Base-by-base conservation (phyloP, 2,329 filamentous ascomycete genomes). In the Colletotrichum zoysiae region DNA sequence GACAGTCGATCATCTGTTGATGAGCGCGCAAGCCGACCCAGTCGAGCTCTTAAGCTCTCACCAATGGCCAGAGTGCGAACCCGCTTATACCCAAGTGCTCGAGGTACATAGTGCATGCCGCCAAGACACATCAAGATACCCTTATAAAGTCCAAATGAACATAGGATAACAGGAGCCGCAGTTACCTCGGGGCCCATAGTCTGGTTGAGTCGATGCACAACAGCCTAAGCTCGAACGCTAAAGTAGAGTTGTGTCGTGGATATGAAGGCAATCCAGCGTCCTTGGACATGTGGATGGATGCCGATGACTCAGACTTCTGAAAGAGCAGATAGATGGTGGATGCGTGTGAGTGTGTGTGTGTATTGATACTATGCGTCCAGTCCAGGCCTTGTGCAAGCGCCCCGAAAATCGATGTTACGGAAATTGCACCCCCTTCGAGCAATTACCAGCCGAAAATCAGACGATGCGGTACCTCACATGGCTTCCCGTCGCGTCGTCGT, bases 211-310 rank as follows among this genome's bases (percentile, higher is more conserved):
- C 26, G 33, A 42, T 70, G 50, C 55, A 57, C 55, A 46, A 70
- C 46, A 67, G 63, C 48, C 48, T 51, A 61, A 70, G 44, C 40
- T 67, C 57, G 68, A 70, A 61, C 68, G 48, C 68, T 48, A 40
- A 56, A 67, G 53, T 44, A 70, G 48, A n/a, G 20, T n/a, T 57
- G 40, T 48, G 35, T 42, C 33, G 44, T 40, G 59, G 33, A 55
- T 55, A 35, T 56, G 26, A 40, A 35, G 50, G 53, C 51, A 40
- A 16, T 50, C 30, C 23, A 46, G 48, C 5, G 12, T 42, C 18
- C 18, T 16, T 26, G 38, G 8, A 16, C n/a, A 6, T 60, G 30
- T 48, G 40, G 30, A 14, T 48, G 40, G 30, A 14, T 35, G 58
- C 42, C 26, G 42, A n/a, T 46, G 11, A n/a, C 33, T 18, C 12